Evolutionary conservation across 768 basidiomycete species (phyloP), one percentile per base, ranked within the genome.

Genomic region (Wakefieldia striispora): DNA sequence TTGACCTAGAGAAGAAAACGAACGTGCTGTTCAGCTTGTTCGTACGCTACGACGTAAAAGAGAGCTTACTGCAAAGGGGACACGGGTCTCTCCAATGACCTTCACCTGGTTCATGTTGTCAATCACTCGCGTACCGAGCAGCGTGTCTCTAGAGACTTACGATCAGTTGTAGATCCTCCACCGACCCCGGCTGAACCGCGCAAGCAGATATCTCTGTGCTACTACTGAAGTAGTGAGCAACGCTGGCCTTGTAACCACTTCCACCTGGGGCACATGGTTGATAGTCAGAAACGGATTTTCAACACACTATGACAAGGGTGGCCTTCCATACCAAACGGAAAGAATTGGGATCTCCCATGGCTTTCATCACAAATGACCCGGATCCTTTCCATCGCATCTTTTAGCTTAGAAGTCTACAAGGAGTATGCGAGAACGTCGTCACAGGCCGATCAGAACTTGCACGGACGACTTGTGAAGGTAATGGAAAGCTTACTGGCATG

Each of bases 1-100:
- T 71, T 70, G 41, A 70, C 41, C 68, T 70, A 40, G 27, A 29
- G 19, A 46, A 13, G 10, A 24, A 11, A n/a, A 21, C 4, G 14
- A 17, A 3, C 6, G 17, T 6, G 23, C 31, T 14, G 17, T 40
- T 11, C 21, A 10, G 26, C 26, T 10, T 27, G 6, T 24, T 33
- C 0, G 2, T 3, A 26, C 2, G 3, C 9, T n/a, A n/a, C 11
- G 16, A 34, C 16, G 3, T 2, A 26, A 26, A 34, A 5, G 8
- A 13, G 1, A 16, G 36, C 59, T 35, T 26, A 54, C 59, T 12
- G 46, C 58, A 13, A 60, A 60, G 7, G 44, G 13, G 43, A 47
- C 49, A 19, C 20, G 34, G 20, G 49, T 37, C 3, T 51, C 43
- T 17, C 39, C 37, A 5, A 60, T 40, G 20, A 26, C 45, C 42